Base-by-base conservation (phyloP, 192 early-diverging fungal genomes). In the Backusella liffmaniae region DNA sequence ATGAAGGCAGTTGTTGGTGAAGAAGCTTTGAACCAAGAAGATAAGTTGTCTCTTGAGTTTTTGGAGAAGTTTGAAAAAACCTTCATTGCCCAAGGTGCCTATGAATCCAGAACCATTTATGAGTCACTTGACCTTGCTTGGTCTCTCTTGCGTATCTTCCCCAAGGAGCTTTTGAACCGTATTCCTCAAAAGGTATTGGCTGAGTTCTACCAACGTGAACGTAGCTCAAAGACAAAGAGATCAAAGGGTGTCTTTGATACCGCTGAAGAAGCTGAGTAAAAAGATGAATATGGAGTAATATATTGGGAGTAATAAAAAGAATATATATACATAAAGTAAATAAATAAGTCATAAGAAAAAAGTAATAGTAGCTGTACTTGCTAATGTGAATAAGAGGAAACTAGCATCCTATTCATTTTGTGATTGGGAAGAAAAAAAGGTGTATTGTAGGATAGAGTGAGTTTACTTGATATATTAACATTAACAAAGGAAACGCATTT, bases 1-100 rank as follows among this genome's bases (percentile, higher is more conserved):
- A 99, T 99, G 98, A 99, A 99, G 88, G 98, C 98, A 23, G 98
- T 99, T 36, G 98, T 99, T 44, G 98, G 98, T 84, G 98, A 99
- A 81, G 98, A 99, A 80, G 98, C 98, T 4, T 83, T 99, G 82
- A 98, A 96, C 81, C 95, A 94, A 74, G 98, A 99, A 84, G 98
- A 99, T 78, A 99, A 99, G 79, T 88, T 99, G 74, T 90, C 95
- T 44, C 83, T 99, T 12, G 98, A 99, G 83, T 99, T 99, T 84
- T 87, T 99, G 86, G 97, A 98, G 44, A 98, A 98, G 87, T 99
- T 99, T 84, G 98, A 99, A 84, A 96, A 95, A 85, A 90, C 95
- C 13, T 99, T 98, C 76, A 96, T 99, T 79, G 88, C 94, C 23
- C 98, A 99, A 88, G 97, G 97, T 66, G 91, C 92, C 73, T 96